Evolutionary conservation across 2,329 filamentous ascomycete genomes (phyloP).

Genomic region (Talaromyces sp.): DNA sequence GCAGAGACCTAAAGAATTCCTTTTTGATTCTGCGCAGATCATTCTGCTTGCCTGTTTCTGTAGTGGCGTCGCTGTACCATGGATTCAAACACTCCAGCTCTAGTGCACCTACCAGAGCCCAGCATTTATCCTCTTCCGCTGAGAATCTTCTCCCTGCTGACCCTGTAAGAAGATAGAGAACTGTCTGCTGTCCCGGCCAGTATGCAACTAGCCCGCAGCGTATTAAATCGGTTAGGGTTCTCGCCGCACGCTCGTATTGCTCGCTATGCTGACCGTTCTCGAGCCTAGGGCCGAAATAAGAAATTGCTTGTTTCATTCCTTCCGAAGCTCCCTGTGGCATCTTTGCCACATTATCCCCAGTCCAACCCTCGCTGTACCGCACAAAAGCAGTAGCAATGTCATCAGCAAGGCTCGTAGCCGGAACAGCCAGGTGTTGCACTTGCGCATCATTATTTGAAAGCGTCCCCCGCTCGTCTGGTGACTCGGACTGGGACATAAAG

Average conservation of each 20-base stretch:
- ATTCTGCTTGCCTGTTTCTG: too few species aligned
- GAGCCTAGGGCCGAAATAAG: too few species aligned
- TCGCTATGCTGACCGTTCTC: too few species aligned
- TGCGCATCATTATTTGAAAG: neutral
- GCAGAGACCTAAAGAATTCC: too few species aligned
- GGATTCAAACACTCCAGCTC: neutral
- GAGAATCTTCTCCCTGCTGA: neutral
- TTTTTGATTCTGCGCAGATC: too few species aligned
- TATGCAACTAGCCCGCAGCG: neutral
- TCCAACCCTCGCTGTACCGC: neutral
- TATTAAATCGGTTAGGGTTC: too few species aligned
- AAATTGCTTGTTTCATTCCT: too few species aligned
- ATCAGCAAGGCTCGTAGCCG: neutral
- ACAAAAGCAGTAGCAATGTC: neutral
- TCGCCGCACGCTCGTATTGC: too few species aligned
- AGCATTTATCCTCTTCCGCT: neutral
- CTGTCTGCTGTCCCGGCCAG: neutral
- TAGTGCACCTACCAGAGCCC: slow-evolving; percentile 7
- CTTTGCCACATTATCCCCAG: too few species aligned
- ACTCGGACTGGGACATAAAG: neutral
- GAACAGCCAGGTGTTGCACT: neutral
- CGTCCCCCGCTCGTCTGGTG: too few species aligned
- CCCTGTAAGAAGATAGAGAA: slow-evolving; percentile 2
- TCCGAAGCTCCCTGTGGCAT: too few species aligned
- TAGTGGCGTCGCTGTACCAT: too few species aligned